phyloP scores from a whole-genome alignment of 139 green algal species.

The Chlorella ohadii region DNA sequence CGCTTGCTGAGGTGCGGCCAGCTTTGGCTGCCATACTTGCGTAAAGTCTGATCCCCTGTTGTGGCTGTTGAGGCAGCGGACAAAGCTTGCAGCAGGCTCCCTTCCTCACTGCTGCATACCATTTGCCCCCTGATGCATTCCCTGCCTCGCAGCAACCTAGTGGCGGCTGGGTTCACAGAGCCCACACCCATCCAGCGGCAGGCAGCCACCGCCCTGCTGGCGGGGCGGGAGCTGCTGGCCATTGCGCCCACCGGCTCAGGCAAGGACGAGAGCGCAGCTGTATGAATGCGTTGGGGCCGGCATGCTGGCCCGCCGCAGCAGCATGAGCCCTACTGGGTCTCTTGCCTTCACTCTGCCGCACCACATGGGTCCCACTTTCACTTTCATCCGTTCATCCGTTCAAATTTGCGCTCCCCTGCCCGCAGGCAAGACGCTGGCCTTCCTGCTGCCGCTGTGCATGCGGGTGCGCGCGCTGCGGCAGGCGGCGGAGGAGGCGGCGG shows the following conservation, averaged over 20 bases:
- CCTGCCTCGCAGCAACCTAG: conserved; percentile 46
- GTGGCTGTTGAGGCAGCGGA: neutral
- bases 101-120: neutral
- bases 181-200: conserved; percentile 96
- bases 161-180: conserved; percentile 56
- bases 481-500: neutral
- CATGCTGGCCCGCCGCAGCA: too few species aligned
- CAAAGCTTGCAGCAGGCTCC: neutral
- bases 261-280: too few species aligned
- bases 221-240: conserved; percentile 78
- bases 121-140: neutral
- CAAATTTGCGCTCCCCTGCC: too few species aligned
- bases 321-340: too few species aligned
- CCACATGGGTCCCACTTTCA: too few species aligned
- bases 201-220: conserved; percentile 79
- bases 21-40: neutral
- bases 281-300: too few species aligned
- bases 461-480: conserved; percentile 15
- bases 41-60: too few species aligned
- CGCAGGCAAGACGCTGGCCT: conserved; percentile 91
- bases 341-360: too few species aligned
- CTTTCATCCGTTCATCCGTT: too few species aligned
- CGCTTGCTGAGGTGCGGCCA: conserved; percentile 5
- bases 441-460: conserved; percentile 86
- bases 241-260: conserved; percentile 88